A percentile compares a stretch with the other conserved stretches of the same genome.
Evolutionary conservation across 2,329 filamentous ascomycete species (phyloP).

Genomic region (Hymenoscyphus repandus): DNA sequence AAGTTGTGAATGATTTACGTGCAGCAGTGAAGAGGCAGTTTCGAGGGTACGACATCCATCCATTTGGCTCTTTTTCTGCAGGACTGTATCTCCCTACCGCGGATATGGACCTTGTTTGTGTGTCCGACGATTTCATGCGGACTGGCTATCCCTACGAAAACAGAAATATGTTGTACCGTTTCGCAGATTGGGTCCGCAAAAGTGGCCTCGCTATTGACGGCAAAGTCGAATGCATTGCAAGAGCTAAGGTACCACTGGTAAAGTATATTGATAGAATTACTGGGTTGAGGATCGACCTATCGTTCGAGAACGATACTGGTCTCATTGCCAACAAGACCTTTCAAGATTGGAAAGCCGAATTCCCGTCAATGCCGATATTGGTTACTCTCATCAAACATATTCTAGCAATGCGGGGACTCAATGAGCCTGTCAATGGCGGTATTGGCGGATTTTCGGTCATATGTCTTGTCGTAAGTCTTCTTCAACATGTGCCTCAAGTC

Average conservation of each 20-base stretch:
- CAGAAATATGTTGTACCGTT: slow-evolving; percentile 46
- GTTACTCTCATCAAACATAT: slow-evolving; percentile 92
- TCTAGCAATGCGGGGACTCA: slow-evolving; percentile 79
- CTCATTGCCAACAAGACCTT: slow-evolving; percentile 78
- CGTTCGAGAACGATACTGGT: slow-evolving; percentile 87
- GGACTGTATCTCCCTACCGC: slow-evolving; percentile 70
- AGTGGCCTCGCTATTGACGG: slow-evolving; percentile 51
- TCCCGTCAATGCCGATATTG: slow-evolving; percentile 79
- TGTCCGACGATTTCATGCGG: slow-evolving; percentile 54
- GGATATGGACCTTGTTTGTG: slow-evolving; percentile 90
- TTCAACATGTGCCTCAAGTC: slow-evolving; percentile 72
- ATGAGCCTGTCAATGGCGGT: slow-evolving; percentile 86
- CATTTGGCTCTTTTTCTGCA: slow-evolving; percentile 93
- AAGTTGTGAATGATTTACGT: slow-evolving; percentile 67
- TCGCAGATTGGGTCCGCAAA: slow-evolving; percentile 41
- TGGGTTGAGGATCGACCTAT: slow-evolving; percentile 82
- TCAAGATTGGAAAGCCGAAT: slow-evolving; percentile 69
- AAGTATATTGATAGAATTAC: slow-evolving; percentile 81
- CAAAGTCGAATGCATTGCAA: slow-evolving; percentile 62
- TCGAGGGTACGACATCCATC: slow-evolving; percentile 54
- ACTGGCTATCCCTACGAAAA: neutral
- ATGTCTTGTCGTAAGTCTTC: slow-evolving; percentile 83
- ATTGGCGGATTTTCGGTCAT: slow-evolving; percentile 93
- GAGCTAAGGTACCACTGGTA: slow-evolving; percentile 83
- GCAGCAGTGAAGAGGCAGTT: slow-evolving; percentile 50